Evolutionary conservation across 164 flowering plant genomes (phyloP).

Genomic region (Nelumbo lutea): DNA sequence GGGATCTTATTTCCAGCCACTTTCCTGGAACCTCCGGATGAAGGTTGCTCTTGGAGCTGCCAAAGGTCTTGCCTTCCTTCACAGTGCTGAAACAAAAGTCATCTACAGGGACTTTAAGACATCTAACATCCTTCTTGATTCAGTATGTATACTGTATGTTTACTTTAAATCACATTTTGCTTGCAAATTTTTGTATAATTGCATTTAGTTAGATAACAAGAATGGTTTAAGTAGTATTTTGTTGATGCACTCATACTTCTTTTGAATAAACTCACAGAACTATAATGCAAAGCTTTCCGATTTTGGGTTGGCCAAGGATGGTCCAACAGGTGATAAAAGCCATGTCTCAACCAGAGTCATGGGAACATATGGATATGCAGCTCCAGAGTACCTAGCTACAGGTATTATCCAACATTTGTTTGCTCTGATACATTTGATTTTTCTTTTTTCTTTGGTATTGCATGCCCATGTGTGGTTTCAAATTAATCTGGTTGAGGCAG

Average conservation of each 20-base stretch:
- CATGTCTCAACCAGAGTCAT: slow-evolving; percentile 83
- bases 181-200: not conserved
- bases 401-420: slow-evolving; percentile 32
- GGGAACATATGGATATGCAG: slow-evolving; percentile 92
- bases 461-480: not conserved
- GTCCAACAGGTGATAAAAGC: slow-evolving; percentile 74
- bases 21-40: slow-evolving; percentile 33
- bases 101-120: slow-evolving; percentile 32
- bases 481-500: not conserved
- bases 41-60: slow-evolving; percentile 39
- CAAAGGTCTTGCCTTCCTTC: slow-evolving; percentile 37
- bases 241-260: not conserved
- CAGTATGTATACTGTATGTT: slow-evolving; percentile 19
- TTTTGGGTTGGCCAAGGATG: slow-evolving; percentile 92
- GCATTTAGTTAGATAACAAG: not conserved
- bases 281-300: slow-evolving; percentile 86
- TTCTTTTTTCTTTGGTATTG: not conserved
- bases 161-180: not conserved
- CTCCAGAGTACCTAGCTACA: slow-evolving; percentile 88
- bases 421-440: too few species aligned
- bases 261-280: slow-evolving; percentile 25
- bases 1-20: slow-evolving; percentile 30
- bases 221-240: not conserved
- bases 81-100: slow-evolving; percentile 27
- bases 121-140: slow-evolving; percentile 28